These are phyloP conservation scores for Fusarium anthophilum DNA, from an alignment of 2,329 filamentous ascomycete genomes.

Conservation along the genomic window DNA sequence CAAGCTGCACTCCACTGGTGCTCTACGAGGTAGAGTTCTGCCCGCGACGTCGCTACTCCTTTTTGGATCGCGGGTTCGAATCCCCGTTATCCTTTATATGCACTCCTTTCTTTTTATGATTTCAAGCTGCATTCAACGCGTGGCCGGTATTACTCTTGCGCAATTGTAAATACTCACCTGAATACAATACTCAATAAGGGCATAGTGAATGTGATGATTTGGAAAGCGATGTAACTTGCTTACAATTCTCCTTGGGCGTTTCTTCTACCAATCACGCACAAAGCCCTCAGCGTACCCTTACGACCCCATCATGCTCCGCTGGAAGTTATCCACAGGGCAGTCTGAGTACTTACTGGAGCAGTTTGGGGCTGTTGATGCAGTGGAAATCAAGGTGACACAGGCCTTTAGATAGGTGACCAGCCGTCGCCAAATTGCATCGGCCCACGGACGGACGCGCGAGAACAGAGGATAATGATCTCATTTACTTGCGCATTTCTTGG, in stretches of 20 bases:
- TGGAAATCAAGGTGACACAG: background rate
- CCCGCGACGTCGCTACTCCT: background rate
- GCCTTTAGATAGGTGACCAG: fast-evolving
- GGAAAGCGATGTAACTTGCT: too few relatives aligned
- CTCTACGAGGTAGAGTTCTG: background rate
- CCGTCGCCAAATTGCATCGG: background rate
- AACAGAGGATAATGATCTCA: background rate
- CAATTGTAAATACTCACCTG: fast-evolving
- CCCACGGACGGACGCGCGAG: background rate
- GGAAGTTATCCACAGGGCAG: background rate
- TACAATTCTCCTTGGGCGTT: background rate
- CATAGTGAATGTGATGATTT: too few relatives aligned
- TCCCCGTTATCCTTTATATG: background rate
- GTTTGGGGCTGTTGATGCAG: fast-evolving
- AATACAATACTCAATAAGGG: too few relatives aligned
- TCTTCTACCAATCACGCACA: fast-evolving
- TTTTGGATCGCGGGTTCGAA: background rate
- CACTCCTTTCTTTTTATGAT: fast-evolving
- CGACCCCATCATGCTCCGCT: background rate
- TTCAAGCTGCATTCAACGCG: too few relatives aligned
- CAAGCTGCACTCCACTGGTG: too few relatives aligned
- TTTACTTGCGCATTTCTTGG: too few relatives aligned
- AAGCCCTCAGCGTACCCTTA: background rate
- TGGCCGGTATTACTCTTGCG: too few relatives aligned
- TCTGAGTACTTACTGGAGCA: background rate